A percentile compares a stretch with the other conserved stretches of the same genome.
Evolutionary conservation across 352 stramenopile species (phyloP).

Genomic region (Halophytophthora batemanensis): DNA sequence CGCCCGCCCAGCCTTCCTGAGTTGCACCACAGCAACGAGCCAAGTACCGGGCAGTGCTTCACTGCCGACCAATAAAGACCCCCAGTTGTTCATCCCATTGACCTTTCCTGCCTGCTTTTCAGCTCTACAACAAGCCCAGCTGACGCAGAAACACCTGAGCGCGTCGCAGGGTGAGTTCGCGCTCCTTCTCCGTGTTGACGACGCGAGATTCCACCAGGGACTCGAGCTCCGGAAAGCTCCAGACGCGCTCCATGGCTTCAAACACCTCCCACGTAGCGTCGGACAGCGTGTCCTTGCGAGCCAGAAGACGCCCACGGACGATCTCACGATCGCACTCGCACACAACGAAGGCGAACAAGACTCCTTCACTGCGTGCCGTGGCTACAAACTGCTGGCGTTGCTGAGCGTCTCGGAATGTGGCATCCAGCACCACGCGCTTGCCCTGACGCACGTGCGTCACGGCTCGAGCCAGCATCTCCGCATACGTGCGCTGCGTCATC

Average conservation of each 20-base stretch:
- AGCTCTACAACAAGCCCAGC: conserved; percentile 38
- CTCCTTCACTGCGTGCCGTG: conserved; percentile 41
- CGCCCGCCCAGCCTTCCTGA: conserved; percentile 11
- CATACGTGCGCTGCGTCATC: conserved; percentile 64
- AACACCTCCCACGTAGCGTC: conserved; percentile 70
- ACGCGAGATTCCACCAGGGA: conserved; percentile 40
- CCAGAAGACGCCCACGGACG: conserved; percentile 55
- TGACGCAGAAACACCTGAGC: conserved; percentile 60
- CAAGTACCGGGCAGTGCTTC: no score
- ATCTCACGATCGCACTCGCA: conserved; percentile 73
- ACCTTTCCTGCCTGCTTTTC: background rate
- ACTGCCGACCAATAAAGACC: conserved; percentile 1
- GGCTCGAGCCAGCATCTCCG: conserved; percentile 45
- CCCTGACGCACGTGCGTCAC: conserved; percentile 39
- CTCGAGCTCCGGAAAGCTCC: conserved; percentile 31
- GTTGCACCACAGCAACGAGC: conserved; percentile 17
- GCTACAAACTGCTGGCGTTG: conserved; percentile 44
- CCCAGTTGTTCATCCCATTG: conserved; percentile 1
- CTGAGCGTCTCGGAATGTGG: conserved; percentile 50
- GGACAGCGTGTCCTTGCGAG: conserved; percentile 56
- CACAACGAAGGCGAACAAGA: conserved; percentile 48
- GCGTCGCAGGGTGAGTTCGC: conserved; percentile 54
- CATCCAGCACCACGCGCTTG: conserved; percentile 55
- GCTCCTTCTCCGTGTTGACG: conserved; percentile 72
- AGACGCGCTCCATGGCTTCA: conserved; percentile 56